Evolutionary conservation across 192 early-diverging fungal species (phyloP).

Genomic region (Rhizoclosmatium globosum): DNA sequence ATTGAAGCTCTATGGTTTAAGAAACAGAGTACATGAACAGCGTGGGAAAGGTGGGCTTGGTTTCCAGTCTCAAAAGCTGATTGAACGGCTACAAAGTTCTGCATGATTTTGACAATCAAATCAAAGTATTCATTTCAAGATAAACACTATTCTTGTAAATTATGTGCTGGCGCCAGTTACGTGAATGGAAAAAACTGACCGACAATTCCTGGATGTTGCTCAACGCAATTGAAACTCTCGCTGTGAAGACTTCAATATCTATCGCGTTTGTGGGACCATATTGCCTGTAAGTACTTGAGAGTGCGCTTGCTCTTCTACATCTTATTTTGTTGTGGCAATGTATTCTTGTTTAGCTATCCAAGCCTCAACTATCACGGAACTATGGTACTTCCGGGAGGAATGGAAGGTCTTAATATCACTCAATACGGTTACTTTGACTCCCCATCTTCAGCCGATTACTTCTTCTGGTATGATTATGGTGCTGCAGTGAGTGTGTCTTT

Average conservation of each 20-base stretch:
- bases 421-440: not conserved
- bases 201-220: too few relatives aligned
- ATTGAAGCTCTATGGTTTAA: too few relatives aligned
- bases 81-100: too few relatives aligned
- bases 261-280: not conserved
- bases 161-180: too few relatives aligned
- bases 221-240: too few relatives aligned
- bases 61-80: too few relatives aligned
- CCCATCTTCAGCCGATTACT: not conserved
- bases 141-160: too few relatives aligned
- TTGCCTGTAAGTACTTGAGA: not conserved
- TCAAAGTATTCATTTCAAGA: too few relatives aligned
- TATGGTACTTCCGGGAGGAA: not conserved
- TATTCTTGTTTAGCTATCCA: not conserved
- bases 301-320: not conserved
- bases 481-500: not conserved
- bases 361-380: not conserved
- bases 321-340: not conserved
- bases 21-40: too few relatives aligned
- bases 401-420: not conserved
- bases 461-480: not conserved
- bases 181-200: too few relatives aligned
- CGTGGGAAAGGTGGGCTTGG: too few relatives aligned
- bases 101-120: too few relatives aligned
- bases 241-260: not conserved